phyloP scores from a whole-genome alignment of 306 rosid species.

The Abrus precatorius region DNA sequence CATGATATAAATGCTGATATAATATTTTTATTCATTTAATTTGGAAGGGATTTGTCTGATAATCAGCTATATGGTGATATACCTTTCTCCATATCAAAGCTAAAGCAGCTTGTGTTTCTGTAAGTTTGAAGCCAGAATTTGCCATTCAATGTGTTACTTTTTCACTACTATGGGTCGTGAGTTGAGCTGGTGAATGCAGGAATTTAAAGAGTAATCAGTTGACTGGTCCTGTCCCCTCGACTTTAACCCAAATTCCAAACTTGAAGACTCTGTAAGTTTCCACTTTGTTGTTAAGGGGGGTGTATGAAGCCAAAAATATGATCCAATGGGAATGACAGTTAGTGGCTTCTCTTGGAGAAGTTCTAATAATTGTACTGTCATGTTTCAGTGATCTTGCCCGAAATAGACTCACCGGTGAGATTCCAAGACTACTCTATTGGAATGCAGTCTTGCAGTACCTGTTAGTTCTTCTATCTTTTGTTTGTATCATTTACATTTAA shows the following conservation, averaged over 20 bases:
- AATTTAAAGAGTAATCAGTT: slow-evolving; percentile 30
- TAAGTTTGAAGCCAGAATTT: slow-evolving; percentile 4
- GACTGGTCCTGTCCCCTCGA: slow-evolving; percentile 28
- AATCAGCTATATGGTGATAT: slow-evolving; percentile 21
- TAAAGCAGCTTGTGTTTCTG: slow-evolving; percentile 27
- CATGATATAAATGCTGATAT: background rate
- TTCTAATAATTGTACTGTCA: background rate
- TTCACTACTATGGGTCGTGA: background rate
- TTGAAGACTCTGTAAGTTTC: slow-evolving; percentile 33
- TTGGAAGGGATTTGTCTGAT: slow-evolving; percentile 30
- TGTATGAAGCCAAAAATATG: background rate
- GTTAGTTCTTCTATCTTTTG: background rate
- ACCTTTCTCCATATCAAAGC: slow-evolving; percentile 34
- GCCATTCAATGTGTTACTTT: background rate
- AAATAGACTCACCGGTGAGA: slow-evolving; percentile 27
- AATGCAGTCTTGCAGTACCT: slow-evolving; percentile 32
- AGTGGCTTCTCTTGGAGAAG: background rate
- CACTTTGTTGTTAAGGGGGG: background rate
- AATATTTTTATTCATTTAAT: background rate
- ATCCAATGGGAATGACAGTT: background rate
- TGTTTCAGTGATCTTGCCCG: slow-evolving; percentile 28
- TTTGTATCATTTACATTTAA: background rate
- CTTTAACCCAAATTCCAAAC: slow-evolving; percentile 28
- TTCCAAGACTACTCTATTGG: slow-evolving; percentile 31
- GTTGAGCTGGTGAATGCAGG: slow-evolving; percentile 20